Conservation (phyloP, 1,284 basidiomycete species). For the Naganishia albida region DNA sequence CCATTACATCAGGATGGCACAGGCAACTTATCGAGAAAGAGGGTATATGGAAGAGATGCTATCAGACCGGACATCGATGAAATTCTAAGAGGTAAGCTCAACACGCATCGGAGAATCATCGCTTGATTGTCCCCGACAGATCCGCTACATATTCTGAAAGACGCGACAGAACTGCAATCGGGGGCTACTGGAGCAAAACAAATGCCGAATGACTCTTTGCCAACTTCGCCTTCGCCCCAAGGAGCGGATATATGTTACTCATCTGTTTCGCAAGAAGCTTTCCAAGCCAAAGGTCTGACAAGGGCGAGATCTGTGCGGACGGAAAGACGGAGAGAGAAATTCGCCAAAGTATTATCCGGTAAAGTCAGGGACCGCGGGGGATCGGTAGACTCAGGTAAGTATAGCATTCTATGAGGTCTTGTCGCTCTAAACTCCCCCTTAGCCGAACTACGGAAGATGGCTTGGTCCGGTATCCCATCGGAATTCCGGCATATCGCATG, state of each 20-base stretch:
- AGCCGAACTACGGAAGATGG: conserved; percentile 76
- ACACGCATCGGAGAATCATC: no score
- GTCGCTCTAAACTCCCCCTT: background rate
- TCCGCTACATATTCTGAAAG: conserved; percentile 34
- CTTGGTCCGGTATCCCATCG: conserved; percentile 92
- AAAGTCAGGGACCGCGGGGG: conserved; percentile 40
- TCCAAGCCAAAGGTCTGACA: background rate
- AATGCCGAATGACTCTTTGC: background rate
- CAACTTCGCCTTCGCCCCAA: background rate
- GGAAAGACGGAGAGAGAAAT: conserved; percentile 50
- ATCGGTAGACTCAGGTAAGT: conserved; percentile 39
- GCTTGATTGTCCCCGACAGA: conserved; percentile 24
- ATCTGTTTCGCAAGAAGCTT: background rate
- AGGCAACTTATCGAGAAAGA: conserved; percentile 47
- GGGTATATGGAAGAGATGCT: conserved; percentile 39
- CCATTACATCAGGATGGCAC: conserved; percentile 62
- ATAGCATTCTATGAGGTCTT: background rate
- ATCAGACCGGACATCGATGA: conserved; percentile 45
- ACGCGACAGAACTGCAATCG: conserved; percentile 43
- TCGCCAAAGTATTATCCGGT: conserved; percentile 43
- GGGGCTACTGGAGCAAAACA: background rate
- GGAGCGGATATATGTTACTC: conserved; percentile 13
- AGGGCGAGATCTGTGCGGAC: conserved; percentile 42
- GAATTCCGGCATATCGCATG: conserved; percentile 89
- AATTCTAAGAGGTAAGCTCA: conserved; percentile 44